Conservation (phyloP, 352 stramenopile species). For the Pythium oligandrum region DNA sequence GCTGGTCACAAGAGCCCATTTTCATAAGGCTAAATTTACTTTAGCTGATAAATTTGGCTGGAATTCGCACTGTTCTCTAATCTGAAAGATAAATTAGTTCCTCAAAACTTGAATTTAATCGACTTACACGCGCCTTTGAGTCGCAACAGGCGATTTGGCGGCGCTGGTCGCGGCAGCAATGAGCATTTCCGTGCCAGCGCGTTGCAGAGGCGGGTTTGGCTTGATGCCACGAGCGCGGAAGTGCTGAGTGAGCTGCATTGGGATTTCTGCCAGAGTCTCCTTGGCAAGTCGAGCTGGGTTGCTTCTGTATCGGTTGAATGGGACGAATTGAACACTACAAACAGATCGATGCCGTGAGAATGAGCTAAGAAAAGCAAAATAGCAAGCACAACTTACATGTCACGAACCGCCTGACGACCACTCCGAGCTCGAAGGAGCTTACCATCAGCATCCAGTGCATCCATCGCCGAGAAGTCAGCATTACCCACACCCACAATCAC, state of each 20-base stretch:
- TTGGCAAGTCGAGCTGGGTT: slow-evolving; percentile 57
- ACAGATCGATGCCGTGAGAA: slow-evolving; percentile 5
- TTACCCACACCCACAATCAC: slow-evolving; percentile 82
- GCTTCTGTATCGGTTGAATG: slow-evolving; percentile 63
- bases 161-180: slow-evolving; percentile 6
- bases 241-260: slow-evolving; percentile 52
- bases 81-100: too few relatives aligned
- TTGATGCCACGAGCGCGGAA: slow-evolving; percentile 57
- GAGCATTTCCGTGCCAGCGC: slow-evolving; percentile 17
- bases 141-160: too few relatives aligned
- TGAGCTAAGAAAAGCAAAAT: slow-evolving; percentile 1
- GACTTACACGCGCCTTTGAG: too few relatives aligned
- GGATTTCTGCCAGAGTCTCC: slow-evolving; percentile 69
- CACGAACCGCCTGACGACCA: slow-evolving; percentile 29
- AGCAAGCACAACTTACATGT: slow-evolving; percentile 47
- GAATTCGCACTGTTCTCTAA: too few relatives aligned
- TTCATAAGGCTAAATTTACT: too few relatives aligned
- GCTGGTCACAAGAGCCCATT: too few relatives aligned
- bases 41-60: too few relatives aligned
- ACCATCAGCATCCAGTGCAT: slow-evolving; percentile 49
- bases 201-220: slow-evolving; percentile 44
- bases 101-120: too few relatives aligned
- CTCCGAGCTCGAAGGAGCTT: slow-evolving; percentile 48
- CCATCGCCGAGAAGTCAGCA: slow-evolving; percentile 65
- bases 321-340: slow-evolving; percentile 71